A percentile compares a stretch with the other conserved stretches of the same genome.
phyloP scores from a whole-genome alignment of 2,329 filamentous ascomycete species.

The Arthroderma sp. region DNA sequence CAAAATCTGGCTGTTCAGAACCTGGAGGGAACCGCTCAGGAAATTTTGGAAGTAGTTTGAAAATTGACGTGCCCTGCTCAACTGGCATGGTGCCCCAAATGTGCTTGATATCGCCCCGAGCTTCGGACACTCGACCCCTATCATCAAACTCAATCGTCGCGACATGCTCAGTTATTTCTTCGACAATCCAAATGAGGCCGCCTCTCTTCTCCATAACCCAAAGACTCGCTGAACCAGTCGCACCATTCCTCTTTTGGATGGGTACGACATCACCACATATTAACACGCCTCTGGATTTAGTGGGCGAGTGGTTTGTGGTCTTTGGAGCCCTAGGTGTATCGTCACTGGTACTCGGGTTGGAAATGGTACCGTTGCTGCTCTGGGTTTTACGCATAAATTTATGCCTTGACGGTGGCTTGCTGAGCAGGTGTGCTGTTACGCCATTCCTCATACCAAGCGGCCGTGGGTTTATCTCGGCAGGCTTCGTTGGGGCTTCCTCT shows the following conservation, averaged over 20 bases:
- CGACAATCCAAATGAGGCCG: constrained; percentile 91
- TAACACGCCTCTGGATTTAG: constrained; percentile 74
- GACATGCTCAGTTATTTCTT: constrained; percentile 93
- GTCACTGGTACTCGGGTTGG: constrained; percentile 14
- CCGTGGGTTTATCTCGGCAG: constrained; percentile 24
- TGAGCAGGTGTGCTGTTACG: constrained; percentile 77
- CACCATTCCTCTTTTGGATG: constrained; percentile 88
- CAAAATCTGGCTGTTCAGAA: constrained; percentile 61
- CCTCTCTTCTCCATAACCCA: constrained; percentile 98
- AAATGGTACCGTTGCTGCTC: constrained; percentile 45
- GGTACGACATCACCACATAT: constrained; percentile 97
- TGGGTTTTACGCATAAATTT: constrained; percentile 35
- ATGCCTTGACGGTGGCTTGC: constrained; percentile 57
- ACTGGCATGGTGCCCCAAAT: constrained; percentile 71
- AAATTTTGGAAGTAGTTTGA: constrained; percentile 65
- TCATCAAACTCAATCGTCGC: constrained; percentile 65
- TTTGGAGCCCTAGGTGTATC: constrained; percentile 17
- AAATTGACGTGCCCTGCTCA: constrained; percentile 57
- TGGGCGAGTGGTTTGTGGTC: constrained; percentile 53
- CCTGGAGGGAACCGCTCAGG: constrained; percentile 57
- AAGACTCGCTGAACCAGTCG: constrained; percentile 79
- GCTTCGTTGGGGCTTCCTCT: constrained; percentile 22
- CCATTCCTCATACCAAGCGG: constrained; percentile 58
- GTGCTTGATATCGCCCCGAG: constrained; percentile 61
- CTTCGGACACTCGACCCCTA: constrained; percentile 56